These are phyloP conservation scores for Cylindrodendrum hubeiense DNA, from an alignment of 2,329 filamentous ascomycete species.

Conservation along the genomic window DNA sequence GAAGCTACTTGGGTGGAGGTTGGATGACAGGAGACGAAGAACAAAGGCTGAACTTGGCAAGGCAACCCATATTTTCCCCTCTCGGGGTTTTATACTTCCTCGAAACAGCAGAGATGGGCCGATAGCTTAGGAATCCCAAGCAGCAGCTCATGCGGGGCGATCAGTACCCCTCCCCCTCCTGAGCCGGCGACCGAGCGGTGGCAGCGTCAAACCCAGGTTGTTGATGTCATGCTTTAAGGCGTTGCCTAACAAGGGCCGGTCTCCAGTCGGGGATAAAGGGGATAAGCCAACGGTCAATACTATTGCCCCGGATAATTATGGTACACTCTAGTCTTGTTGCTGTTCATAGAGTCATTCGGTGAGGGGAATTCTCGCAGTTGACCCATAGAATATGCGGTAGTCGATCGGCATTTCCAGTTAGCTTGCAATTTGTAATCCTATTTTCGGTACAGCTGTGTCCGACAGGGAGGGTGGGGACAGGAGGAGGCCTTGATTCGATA, in stretches of 20 bases:
- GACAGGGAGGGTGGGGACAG: neutral
- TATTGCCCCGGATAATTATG: neutral
- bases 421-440: constrained; percentile 16
- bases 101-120: neutral
- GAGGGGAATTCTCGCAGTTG: neutral
- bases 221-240: constrained; percentile 1
- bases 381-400: constrained; percentile 12
- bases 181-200: neutral
- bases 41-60: neutral
- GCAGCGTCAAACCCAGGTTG: neutral
- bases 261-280: neutral
- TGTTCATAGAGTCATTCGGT: neutral
- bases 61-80: neutral
- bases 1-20: neutral
- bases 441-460: neutral
- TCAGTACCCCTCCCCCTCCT: constrained; percentile 19
- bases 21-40: neutral
- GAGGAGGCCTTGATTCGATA: neutral
- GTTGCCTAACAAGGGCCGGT: neutral
- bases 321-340: neutral
- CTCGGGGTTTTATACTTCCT: constrained; percentile 21
- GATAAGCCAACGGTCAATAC: too few relatives aligned
- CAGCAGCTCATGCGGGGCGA: constrained; percentile 31
- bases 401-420: neutral
- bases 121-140: constrained; percentile 1